Evolutionary conservation across 2,329 filamentous ascomycete species (phyloP).

Genomic region (Xylaria sp.): DNA sequence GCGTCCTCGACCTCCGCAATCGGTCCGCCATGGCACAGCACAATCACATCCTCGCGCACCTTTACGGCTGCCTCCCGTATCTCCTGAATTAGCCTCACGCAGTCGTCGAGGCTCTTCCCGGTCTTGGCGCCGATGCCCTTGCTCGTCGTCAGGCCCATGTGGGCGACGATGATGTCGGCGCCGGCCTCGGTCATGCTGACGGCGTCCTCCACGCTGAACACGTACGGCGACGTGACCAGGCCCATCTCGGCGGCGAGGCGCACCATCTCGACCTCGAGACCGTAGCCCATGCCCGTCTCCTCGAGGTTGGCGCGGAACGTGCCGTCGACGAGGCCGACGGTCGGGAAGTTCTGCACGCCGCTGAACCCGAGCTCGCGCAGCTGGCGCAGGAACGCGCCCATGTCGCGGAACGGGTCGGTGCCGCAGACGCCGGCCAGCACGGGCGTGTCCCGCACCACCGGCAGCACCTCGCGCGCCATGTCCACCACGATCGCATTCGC

Average conservation of each 20-base stretch:
- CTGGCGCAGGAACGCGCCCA: conserved; percentile 61
- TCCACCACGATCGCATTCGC: conserved; percentile 71
- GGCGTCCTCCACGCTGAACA: conserved; percentile 65
- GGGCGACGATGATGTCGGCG: conserved; percentile 68
- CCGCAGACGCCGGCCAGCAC: conserved; percentile 73
- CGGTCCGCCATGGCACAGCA: conserved; percentile 72
- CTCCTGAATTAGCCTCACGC: conserved; percentile 61
- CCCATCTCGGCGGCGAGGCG: conserved; percentile 60
- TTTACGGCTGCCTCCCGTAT: conserved; percentile 63
- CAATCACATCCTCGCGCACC: conserved; percentile 62
- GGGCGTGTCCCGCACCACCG: conserved; percentile 63
- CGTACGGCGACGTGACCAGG: conserved; percentile 70
- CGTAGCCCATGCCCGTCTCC: conserved; percentile 72
- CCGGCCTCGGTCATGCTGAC: conserved; percentile 65
- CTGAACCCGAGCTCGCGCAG: conserved; percentile 66
- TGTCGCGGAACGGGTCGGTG: conserved; percentile 69
- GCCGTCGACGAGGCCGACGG: conserved; percentile 71
- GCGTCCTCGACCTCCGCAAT: conserved; percentile 68
- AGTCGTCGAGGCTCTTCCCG: conserved; percentile 66
- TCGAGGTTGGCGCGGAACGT: conserved; percentile 68
- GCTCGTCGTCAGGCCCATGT: conserved; percentile 68
- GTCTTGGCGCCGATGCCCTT: conserved; percentile 66
- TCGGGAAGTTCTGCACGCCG: conserved; percentile 75
- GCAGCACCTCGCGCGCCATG: conserved; percentile 70
- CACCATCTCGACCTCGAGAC: conserved; percentile 68